A percentile compares a stretch with the other conserved stretches of the same genome.
Evolutionary conservation across 2,329 filamentous ascomycete genomes (phyloP).

Genomic region (Curvularia spicifera): DNA sequence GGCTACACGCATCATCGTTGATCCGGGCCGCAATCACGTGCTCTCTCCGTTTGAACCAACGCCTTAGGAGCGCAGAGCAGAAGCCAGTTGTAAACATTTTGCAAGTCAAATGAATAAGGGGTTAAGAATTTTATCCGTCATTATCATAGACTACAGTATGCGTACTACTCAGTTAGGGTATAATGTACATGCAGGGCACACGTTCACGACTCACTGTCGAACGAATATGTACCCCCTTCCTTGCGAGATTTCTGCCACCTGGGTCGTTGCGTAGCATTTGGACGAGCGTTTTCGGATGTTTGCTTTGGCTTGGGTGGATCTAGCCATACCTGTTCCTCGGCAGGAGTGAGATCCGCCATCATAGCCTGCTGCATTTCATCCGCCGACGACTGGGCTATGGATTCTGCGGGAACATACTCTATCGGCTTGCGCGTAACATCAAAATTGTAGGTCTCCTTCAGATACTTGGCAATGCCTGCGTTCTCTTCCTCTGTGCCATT

Average conservation of each 20-base stretch:
- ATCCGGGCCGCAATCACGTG: slow-evolving; percentile 26
- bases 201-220: background rate
- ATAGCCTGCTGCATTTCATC: slow-evolving; percentile 22
- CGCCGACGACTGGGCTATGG: slow-evolving; percentile 17
- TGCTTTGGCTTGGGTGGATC: background rate
- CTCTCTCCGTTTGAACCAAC: background rate
- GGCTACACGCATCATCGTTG: slow-evolving; percentile 25
- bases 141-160: background rate
- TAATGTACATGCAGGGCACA: background rate
- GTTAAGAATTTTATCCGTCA: background rate
- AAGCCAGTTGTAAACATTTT: background rate
- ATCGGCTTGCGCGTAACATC: slow-evolving; percentile 17
- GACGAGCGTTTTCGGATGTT: background rate
- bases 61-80: background rate
- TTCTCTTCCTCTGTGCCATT: slow-evolving; percentile 29
- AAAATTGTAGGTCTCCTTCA: slow-evolving; percentile 26
- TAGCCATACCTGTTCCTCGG: slow-evolving; percentile 1
- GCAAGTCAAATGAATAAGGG: background rate
- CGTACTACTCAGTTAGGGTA: background rate
- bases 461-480: slow-evolving; percentile 25
- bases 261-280: no score
- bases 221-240: slow-evolving; percentile 7
- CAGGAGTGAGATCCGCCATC: slow-evolving; percentile 4
- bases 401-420: slow-evolving; percentile 4
- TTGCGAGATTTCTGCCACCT: background rate